phyloP scores from a whole-genome alignment of 495 filamentous ascomycete genomes.

The Wilcoxina mikolae region DNA sequence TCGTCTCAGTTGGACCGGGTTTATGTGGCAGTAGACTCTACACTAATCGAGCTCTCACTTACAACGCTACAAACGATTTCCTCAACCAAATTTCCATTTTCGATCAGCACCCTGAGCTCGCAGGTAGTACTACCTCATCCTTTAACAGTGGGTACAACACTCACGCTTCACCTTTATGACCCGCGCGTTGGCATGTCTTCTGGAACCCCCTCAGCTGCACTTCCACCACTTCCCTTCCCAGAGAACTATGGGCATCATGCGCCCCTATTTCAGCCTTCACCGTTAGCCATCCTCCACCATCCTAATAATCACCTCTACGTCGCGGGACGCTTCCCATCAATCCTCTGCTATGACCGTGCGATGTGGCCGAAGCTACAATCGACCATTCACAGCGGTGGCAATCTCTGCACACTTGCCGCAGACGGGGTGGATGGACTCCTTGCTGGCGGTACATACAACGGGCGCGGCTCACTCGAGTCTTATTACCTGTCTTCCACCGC shows the following conservation, averaged over 20 bases:
- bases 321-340: constrained; percentile 77
- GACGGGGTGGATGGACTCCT: constrained; percentile 50
- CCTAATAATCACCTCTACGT: constrained; percentile 56
- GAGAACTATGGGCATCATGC: constrained; percentile 32
- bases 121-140: constrained; percentile 57
- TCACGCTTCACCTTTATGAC: constrained; percentile 75
- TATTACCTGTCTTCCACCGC: constrained; percentile 41
- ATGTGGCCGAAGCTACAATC: constrained; percentile 65
- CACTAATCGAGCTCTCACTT: constrained; percentile 30
- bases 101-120: constrained; percentile 62
- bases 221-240: constrained; percentile 14
- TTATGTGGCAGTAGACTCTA: neutral
- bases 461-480: constrained; percentile 78
- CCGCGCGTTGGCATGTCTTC: constrained; percentile 36
- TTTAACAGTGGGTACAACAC: constrained; percentile 70
- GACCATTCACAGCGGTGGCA: constrained; percentile 70
- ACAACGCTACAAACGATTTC: constrained; percentile 56
- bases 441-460: constrained; percentile 88
- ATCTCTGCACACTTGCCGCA: constrained; percentile 60
- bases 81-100: constrained; percentile 61
- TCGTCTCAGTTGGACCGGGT: constrained; percentile 1
- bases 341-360: constrained; percentile 76
- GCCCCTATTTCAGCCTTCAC: constrained; percentile 64
- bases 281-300: constrained; percentile 67
- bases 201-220: constrained; percentile 14